These are phyloP conservation scores for Populus tomentosa DNA, from an alignment of 441 rosid genomes.

Conservation along the genomic window DNA sequence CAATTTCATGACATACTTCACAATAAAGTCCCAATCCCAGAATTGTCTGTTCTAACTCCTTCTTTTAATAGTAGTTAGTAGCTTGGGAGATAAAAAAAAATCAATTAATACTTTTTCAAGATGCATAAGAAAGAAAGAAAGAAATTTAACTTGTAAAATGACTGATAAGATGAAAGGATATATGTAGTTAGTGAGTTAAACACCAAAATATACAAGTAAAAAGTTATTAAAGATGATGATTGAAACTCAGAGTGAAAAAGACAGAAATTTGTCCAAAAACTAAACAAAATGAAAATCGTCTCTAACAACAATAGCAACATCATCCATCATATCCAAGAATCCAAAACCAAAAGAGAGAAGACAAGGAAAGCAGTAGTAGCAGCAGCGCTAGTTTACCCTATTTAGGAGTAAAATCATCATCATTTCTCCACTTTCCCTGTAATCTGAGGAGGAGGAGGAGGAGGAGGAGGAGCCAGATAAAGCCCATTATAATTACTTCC, in stretches of 20 bases:
- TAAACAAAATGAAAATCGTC: neutral
- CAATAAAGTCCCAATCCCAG: neutral
- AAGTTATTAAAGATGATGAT: neutral
- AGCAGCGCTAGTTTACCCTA: neutral
- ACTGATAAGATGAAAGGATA: neutral
- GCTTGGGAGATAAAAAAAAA: neutral
- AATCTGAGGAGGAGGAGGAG: neutral
- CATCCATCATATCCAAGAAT: neutral
- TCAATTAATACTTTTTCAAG: neutral
- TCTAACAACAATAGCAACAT: neutral
- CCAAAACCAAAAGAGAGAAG: neutral
- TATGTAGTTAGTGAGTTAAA: neutral
- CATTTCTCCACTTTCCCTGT: neutral
- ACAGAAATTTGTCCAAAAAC: neutral
- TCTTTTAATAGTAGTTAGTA: neutral
- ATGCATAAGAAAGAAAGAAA: neutral
- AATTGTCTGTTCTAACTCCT: neutral
- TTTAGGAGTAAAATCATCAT: no score
- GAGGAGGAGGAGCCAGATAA: neutral
- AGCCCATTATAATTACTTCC: neutral
- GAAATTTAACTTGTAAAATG: neutral
- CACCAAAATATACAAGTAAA: neutral
- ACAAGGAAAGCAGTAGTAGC: neutral
- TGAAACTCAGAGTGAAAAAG: neutral
- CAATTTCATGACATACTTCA: neutral